These are phyloP conservation scores for Reticulascus tulasneorum DNA, from an alignment of 2,329 filamentous ascomycete genomes.

Conservation along the genomic window DNA sequence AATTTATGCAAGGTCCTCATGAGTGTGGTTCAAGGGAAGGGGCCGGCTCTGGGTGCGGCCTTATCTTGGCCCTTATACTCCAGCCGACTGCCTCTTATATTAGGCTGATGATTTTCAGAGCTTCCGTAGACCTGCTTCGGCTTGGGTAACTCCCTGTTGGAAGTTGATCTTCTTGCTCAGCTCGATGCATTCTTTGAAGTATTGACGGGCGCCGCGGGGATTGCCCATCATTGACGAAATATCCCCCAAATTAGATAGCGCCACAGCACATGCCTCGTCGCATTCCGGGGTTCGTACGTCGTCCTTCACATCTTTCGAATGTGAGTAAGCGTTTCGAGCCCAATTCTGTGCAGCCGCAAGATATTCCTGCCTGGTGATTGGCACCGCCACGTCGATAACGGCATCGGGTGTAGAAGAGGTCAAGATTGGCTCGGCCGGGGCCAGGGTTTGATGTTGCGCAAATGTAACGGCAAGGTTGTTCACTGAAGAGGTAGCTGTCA, in stretches of 20 bases:
- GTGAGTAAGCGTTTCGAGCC: slow-evolving; percentile 71
- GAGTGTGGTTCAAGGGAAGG: not conserved
- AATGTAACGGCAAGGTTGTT: slow-evolving; percentile 76
- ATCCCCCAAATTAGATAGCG: slow-evolving; percentile 82
- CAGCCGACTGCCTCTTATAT: too few relatives aligned
- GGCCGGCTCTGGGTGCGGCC: not conserved
- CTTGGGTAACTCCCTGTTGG: slow-evolving; percentile 46
- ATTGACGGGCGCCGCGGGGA: slow-evolving; percentile 57
- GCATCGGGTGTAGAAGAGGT: slow-evolving; percentile 7
- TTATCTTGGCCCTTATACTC: too few relatives aligned
- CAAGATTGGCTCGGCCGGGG: slow-evolving; percentile 12
- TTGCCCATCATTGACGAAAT: slow-evolving; percentile 74
- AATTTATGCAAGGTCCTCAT: not conserved
- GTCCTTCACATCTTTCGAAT: slow-evolving; percentile 61
- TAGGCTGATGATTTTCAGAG: too few relatives aligned
- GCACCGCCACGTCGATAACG: slow-evolving; percentile 20
- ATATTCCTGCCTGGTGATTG: slow-evolving; percentile 52
- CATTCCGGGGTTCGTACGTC: slow-evolving; percentile 72
- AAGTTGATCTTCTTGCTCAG: slow-evolving; percentile 55
- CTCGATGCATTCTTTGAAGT: slow-evolving; percentile 65
- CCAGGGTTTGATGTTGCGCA: slow-evolving; percentile 57
- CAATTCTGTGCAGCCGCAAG: slow-evolving; percentile 70
- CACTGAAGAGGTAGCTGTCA: slow-evolving; percentile 43
- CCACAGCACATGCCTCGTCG: slow-evolving; percentile 75
- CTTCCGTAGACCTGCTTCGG: slow-evolving; percentile 42